Evolutionary conservation across 306 rosid genomes (phyloP), one percentile per base, ranked within the genome.

Genomic region (Abrus pulchellus): DNA sequence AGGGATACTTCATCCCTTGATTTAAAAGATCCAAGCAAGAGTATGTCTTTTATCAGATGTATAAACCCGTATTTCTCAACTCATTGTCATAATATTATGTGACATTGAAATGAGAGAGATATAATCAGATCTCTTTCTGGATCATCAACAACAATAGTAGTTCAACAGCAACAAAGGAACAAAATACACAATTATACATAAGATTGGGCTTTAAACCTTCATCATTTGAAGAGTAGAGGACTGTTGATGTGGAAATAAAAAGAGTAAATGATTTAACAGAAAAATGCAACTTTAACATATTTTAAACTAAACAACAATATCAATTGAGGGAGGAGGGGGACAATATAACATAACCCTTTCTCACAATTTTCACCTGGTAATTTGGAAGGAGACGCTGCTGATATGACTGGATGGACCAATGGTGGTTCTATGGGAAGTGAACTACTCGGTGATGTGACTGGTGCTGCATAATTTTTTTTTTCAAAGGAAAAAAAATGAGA

Each of bases 351-450:
- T 54, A 70, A 28, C 65, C 45, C 14, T 48, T 36, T 53, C 27
- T 44, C 12, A 43, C 70, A 83, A 59, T 72, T 6, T 72, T 65
- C 84, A 90, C 97, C 94, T 75, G 87, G 86, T 76, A 83, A 72
- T 53, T 80, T 75, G 20, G 81, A 48, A 10, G 97, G 94, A 72
- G 94, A 38, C 36, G 59, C 48, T 68, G 70, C 85, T 3, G 89
- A 94, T 79, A 72, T 84, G 68, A 74, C 66, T 9, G 92, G 90
- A 50, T 60, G 88, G 72, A 68, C 70, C 32, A 67, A 60, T 0
- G 92, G 90, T 33, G 89, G 86, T 80, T 78, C 83, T 72, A 67
- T 75, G 14, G 92, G 92, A 75, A 80, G 56, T 87, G 83, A 62
- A 60, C 76, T 83, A 83, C 71, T 36, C 32, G 92, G 89, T 49